Percentiles rank a stretch among this genome's conserved stretches.
These are phyloP conservation scores for Pythium chondricola DNA, from an alignment of 352 stramenopile genomes.

Conservation along the genomic window DNA sequence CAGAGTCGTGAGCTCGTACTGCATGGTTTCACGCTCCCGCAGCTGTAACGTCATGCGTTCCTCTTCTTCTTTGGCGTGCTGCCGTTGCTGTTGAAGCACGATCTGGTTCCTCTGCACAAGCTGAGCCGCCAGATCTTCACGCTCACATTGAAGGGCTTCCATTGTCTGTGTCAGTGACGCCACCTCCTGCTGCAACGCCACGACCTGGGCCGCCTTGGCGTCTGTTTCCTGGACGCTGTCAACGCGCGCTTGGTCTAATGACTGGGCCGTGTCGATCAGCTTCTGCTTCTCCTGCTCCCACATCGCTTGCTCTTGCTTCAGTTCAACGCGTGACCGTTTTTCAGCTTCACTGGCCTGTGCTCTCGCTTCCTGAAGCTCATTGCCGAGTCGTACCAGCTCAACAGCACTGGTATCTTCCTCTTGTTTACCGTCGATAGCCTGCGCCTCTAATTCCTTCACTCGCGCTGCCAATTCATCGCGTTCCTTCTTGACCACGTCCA, in stretches of 20 bases:
- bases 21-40: constrained; percentile 26
- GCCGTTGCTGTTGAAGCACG: constrained; percentile 2
- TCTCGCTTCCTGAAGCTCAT: too few relatives aligned
- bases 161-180: background rate
- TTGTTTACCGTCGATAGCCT: background rate
- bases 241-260: background rate
- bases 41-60: constrained; percentile 19
- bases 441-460: background rate
- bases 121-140: too few relatives aligned
- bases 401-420: background rate
- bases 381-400: too few relatives aligned
- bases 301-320: background rate
- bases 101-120: constrained; percentile 7
- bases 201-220: background rate
- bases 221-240: background rate
- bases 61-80: constrained; percentile 15
- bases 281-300: constrained; percentile 2
- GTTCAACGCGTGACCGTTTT: background rate
- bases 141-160: too few relatives aligned
- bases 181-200: background rate
- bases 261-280: too few relatives aligned
- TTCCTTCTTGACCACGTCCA: constrained; percentile 25
- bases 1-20: constrained; percentile 17
- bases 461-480: constrained; percentile 7
- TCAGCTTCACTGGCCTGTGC: background rate